phyloP scores from a whole-genome alignment of 2,329 filamentous ascomycete genomes.

The Clonostachys byssicola region DNA sequence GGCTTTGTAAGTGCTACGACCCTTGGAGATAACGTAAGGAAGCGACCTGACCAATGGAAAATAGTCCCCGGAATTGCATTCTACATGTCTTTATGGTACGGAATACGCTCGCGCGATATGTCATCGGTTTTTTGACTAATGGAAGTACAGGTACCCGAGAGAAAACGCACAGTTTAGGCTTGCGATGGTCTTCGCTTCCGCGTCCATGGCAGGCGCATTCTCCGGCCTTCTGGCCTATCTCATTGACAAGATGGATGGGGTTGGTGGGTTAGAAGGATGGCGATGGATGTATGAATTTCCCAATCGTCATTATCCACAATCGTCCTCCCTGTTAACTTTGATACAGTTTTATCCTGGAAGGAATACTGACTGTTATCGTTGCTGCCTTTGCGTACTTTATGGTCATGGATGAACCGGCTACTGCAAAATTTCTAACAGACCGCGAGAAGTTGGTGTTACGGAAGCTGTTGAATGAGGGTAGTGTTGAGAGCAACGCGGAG shows the following conservation, averaged over 20 bases:
- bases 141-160: slow-evolving; percentile 15
- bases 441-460: slow-evolving; percentile 13
- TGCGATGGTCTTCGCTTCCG: slow-evolving; percentile 79
- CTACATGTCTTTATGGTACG: too few relatives aligned
- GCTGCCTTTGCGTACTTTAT: neutral
- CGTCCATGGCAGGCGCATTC: slow-evolving; percentile 75
- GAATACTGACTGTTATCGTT: slow-evolving; percentile 23
- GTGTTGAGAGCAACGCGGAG: neutral
- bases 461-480: slow-evolving; percentile 13
- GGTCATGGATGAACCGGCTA: slow-evolving; percentile 2
- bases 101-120: too few relatives aligned
- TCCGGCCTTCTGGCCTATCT: slow-evolving; percentile 58
- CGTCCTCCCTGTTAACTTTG: neutral
- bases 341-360: slow-evolving; percentile 37
- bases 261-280: slow-evolving; percentile 48
- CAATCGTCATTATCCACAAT: neutral
- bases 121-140: slow-evolving; percentile 6
- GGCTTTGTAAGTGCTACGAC: too few relatives aligned
- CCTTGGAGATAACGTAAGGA: too few relatives aligned
- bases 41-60: too few relatives aligned
- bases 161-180: slow-evolving; percentile 37
- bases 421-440: slow-evolving; percentile 13
- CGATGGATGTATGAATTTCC: slow-evolving; percentile 49
- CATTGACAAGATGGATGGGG: slow-evolving; percentile 58
- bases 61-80: too few relatives aligned